Evolutionary conservation across 371 early-diverging fungal species (phyloP).

Genomic region (Mortierella sp.): DNA sequence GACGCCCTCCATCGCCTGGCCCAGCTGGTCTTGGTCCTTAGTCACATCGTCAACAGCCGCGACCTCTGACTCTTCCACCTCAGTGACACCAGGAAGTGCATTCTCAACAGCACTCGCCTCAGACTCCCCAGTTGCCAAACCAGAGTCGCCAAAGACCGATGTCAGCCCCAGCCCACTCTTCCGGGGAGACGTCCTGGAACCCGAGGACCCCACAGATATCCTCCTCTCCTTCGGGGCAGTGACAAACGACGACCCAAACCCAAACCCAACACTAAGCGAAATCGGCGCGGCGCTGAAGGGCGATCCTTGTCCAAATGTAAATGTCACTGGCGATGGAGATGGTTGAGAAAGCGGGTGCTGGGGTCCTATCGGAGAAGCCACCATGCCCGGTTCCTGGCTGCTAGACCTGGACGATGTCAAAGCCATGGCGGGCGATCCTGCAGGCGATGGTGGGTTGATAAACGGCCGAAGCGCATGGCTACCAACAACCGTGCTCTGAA

Average conservation of each 20-base stretch:
- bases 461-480: slow-evolving; percentile 45
- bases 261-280: slow-evolving; percentile 37
- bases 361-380: background rate
- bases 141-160: background rate
- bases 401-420: slow-evolving; percentile 16
- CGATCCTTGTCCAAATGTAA: slow-evolving; percentile 32
- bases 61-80: background rate
- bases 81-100: background rate
- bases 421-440: background rate
- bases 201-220: background rate
- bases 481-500: slow-evolving; percentile 46
- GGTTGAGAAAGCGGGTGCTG: background rate
- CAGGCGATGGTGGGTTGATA: slow-evolving; percentile 35
- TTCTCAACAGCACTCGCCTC: background rate
- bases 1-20: background rate
- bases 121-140: background rate
- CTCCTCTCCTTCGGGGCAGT: slow-evolving; percentile 12
- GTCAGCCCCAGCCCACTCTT: background rate
- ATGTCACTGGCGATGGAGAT: background rate
- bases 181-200: background rate
- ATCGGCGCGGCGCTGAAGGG: background rate
- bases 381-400: slow-evolving; percentile 19
- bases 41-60: background rate
- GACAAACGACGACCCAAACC: slow-evolving; percentile 36
- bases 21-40: background rate